Evolutionary conservation across 1,284 basidiomycete species (phyloP).

Genomic region (Phellinidium pouzarii): DNA sequence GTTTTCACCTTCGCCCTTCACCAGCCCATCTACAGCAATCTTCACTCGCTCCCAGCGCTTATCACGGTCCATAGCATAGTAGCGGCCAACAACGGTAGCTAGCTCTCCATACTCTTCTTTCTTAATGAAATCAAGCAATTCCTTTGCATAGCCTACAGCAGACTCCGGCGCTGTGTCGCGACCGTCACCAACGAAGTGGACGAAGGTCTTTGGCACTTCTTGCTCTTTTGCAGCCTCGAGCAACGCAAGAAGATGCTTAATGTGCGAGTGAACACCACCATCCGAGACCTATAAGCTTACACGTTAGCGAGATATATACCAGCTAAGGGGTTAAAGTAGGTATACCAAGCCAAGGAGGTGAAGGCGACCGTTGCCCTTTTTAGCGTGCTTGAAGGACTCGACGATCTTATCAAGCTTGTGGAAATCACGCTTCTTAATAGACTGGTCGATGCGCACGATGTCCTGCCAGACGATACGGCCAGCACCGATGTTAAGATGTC

Average conservation of each 20-base stretch:
- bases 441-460: conserved; percentile 86
- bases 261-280: conserved; percentile 93
- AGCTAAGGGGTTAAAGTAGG: conserved; percentile 16
- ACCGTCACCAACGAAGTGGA: conserved; percentile 89
- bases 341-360: conserved; percentile 80
- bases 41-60: conserved; percentile 92
- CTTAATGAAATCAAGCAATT: conserved; percentile 73
- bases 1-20: conserved; percentile 67
- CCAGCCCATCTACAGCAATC: conserved; percentile 78
- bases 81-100: conserved; percentile 78
- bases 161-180: conserved; percentile 86
- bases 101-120: conserved; percentile 69
- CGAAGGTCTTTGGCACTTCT: conserved; percentile 75
- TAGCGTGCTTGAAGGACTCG: conserved; percentile 68
- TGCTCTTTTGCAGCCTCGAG: conserved; percentile 82
- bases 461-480: conserved; percentile 93
- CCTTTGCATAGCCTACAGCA: conserved; percentile 63
- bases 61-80: conserved; percentile 95
- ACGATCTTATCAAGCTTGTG: conserved; percentile 73
- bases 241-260: conserved; percentile 78
- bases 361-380: conserved; percentile 71
- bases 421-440: conserved; percentile 83
- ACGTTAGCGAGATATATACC: not conserved
- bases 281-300: conserved; percentile 61
- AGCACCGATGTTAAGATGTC: conserved; percentile 88